Evolutionary conservation across 768 basidiomycete species (phyloP).

Genomic region (Termitomyces sp.): DNA sequence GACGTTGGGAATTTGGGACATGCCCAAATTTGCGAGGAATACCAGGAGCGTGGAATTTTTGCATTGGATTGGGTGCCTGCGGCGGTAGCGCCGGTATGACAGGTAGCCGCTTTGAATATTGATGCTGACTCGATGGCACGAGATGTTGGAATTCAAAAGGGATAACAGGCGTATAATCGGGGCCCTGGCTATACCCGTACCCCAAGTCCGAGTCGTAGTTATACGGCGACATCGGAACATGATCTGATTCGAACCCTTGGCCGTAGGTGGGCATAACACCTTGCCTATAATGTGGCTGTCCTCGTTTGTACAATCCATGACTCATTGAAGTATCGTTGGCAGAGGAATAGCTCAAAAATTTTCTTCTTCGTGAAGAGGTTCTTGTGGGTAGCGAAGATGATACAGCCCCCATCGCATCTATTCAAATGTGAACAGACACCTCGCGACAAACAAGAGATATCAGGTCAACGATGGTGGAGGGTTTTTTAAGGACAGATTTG

Average conservation of each 20-base stretch:
- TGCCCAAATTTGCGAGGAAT: not conserved
- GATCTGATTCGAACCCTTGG: not conserved
- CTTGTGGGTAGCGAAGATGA: not conserved
- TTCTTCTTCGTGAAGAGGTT: not conserved
- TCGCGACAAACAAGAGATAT: not conserved
- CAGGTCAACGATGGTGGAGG: not conserved
- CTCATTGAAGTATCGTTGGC: not conserved
- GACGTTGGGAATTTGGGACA: not conserved
- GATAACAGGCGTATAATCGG: conserved; percentile 1
- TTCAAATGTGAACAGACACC: not conserved
- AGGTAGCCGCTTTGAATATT: not conserved
- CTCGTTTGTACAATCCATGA: not conserved
- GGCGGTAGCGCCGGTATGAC: not conserved
- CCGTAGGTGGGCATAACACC: not conserved
- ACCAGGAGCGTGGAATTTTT: not conserved
- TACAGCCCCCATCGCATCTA: not conserved
- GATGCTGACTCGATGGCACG: not conserved
- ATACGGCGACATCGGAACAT: not conserved
- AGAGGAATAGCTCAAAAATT: not conserved
- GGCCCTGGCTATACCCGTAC: not conserved
- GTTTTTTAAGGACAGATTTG: not conserved
- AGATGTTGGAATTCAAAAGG: not conserved
- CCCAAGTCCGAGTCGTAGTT: not conserved
- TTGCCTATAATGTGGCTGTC: conserved; percentile 1
- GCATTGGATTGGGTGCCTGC: not conserved